Evolutionary conservation across 257 asterid genomes (phyloP).

Genomic region (Ocimum tenuiflorum): DNA sequence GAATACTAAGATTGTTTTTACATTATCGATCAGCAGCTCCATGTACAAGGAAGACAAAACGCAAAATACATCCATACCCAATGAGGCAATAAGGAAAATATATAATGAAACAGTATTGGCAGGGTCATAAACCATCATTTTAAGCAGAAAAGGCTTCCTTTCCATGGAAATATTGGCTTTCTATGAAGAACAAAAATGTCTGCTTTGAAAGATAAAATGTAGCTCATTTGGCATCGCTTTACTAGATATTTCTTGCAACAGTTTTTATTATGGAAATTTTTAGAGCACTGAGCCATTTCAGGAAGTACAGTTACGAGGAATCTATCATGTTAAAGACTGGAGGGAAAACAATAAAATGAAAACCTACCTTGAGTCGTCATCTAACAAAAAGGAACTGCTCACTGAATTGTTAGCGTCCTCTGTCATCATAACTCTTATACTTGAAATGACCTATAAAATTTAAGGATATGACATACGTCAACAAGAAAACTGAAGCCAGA

Average conservation of each 20-base stretch:
- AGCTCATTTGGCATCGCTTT: not conserved
- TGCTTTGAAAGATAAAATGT: too few species aligned
- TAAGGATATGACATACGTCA: constrained; percentile 12
- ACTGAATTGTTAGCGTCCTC: constrained; percentile 77
- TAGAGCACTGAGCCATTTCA: not conserved
- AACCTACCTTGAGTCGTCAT: constrained; percentile 77
- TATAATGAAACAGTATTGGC: too few species aligned
- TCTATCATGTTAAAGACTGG: not conserved
- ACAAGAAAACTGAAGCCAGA: not conserved
- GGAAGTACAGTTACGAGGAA: not conserved
- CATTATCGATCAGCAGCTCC: too few species aligned
- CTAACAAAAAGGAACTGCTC: constrained; percentile 80
- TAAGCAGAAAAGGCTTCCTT: too few species aligned
- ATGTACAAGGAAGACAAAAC: too few species aligned
- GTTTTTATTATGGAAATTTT: not conserved
- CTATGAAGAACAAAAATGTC: too few species aligned
- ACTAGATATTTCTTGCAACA: not conserved
- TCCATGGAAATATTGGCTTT: too few species aligned
- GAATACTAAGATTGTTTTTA: too few species aligned
- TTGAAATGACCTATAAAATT: constrained; percentile 59
- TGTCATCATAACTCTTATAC: constrained; percentile 69
- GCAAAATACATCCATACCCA: too few species aligned
- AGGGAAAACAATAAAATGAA: not conserved
- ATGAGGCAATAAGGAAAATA: too few species aligned
- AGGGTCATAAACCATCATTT: too few species aligned